These are phyloP conservation scores for Epichloe sp. DNA, from an alignment of 2,329 filamentous ascomycete genomes.

Conservation along the genomic window DNA sequence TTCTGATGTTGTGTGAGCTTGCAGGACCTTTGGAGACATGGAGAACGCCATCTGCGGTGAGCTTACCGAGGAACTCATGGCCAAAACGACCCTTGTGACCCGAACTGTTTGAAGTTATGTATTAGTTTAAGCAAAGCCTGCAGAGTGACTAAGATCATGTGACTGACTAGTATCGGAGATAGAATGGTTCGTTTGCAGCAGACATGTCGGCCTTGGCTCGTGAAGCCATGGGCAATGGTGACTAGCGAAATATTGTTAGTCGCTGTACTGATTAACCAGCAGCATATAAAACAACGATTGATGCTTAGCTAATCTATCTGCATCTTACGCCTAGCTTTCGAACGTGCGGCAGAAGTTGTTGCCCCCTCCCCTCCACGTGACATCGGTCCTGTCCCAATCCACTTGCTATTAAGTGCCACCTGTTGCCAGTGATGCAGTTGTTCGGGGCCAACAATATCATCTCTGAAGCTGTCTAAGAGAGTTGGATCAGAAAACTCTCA, in stretches of 20 bases:
- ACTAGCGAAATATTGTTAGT: not conserved
- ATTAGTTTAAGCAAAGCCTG: not conserved
- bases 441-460: conserved; percentile 1
- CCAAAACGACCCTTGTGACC: conserved; percentile 95
- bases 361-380: conserved; percentile 3
- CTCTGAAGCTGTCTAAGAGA: conserved; percentile 10
- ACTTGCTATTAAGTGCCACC: conserved; percentile 5
- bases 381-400: not conserved
- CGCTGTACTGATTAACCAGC: not conserved
- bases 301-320: not conserved
- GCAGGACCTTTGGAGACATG: not conserved
- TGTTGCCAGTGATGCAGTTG: not conserved
- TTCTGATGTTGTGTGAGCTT: conserved; percentile 41
- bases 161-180: conserved; percentile 90
- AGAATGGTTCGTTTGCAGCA: conserved; percentile 69
- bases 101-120: conserved; percentile 45
- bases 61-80: conserved; percentile 84
- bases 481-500: conserved; percentile 12
- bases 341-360: not conserved
- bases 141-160: conserved; percentile 4
- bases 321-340: not conserved
- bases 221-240: not conserved
- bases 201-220: conserved; percentile 34
- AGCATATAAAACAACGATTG: not conserved
- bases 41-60: not conserved